phyloP scores from a whole-genome alignment of 805 yeast genomes.

The Teunomyces gatunensis region DNA sequence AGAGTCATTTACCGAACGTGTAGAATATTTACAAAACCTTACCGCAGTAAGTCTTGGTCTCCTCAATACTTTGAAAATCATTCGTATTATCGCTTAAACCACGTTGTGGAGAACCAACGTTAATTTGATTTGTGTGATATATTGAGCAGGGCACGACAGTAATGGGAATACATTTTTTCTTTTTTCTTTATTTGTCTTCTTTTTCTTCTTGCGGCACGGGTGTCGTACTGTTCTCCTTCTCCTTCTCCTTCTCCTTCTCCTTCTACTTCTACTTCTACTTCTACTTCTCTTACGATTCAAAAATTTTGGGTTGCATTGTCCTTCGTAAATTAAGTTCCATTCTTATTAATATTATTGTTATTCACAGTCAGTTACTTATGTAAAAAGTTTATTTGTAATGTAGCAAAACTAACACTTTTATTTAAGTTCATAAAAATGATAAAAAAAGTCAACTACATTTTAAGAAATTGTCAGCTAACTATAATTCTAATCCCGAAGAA shows the following conservation, averaged over 20 bases:
- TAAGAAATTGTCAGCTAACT: background rate
- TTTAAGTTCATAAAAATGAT: background rate
- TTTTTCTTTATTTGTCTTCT: too few relatives aligned
- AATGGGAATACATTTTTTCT: too few relatives aligned
- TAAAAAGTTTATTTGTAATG: background rate
- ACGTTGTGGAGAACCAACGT: too few relatives aligned
- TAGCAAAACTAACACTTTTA: background rate
- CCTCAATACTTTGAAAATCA: background rate
- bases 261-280: background rate
- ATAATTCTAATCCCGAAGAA: background rate
- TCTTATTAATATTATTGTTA: background rate
- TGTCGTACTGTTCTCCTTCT: background rate
- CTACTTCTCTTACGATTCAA: background rate
- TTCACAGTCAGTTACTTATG: background rate
- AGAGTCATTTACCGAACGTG: conserved; percentile 27
- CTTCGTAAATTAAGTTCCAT: background rate
- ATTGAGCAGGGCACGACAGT: too few relatives aligned
- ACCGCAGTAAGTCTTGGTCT: background rate
- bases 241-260: background rate
- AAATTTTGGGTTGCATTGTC: background rate
- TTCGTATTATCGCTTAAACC: too few relatives aligned
- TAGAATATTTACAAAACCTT: conserved; percentile 3
- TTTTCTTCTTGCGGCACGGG: background rate
- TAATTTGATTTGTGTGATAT: too few relatives aligned
- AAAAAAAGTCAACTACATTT: background rate